Percentiles rank a stretch among this genome's conserved stretches.
Conservation (phyloP, 441 rosid genomes). For the Aleurites moluccanus region DNA sequence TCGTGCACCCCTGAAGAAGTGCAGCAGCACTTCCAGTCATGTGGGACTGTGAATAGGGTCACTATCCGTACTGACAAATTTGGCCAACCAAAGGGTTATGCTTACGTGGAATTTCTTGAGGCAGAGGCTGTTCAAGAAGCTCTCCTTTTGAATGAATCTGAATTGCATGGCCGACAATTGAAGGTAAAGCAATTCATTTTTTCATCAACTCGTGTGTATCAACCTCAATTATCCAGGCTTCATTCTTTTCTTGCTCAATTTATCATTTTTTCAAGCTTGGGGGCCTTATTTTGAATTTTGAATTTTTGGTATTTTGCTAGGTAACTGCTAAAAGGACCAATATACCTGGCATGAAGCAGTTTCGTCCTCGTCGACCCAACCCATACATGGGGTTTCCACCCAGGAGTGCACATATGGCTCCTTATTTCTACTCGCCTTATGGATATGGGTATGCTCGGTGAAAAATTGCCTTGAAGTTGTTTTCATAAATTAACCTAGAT, state of each 20-base stretch:
- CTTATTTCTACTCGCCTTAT: slow-evolving; percentile 48
- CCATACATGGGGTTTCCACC: slow-evolving; percentile 39
- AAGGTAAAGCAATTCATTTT: slow-evolving; percentile 37
- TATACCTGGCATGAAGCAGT: slow-evolving; percentile 73
- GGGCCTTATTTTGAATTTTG: no score
- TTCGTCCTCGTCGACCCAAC: slow-evolving; percentile 48
- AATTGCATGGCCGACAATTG: slow-evolving; percentile 65
- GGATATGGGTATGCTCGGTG: slow-evolving; percentile 55
- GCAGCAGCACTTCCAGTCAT: slow-evolving; percentile 67
- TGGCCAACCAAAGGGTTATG: slow-evolving; percentile 75
- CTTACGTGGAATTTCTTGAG: slow-evolving; percentile 68
- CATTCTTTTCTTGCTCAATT: not conserved
- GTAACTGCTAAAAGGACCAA: slow-evolving; percentile 64
- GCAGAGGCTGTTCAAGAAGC: slow-evolving; percentile 63
- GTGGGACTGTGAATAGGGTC: slow-evolving; percentile 68
- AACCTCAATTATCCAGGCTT: not conserved
- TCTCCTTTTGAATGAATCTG: slow-evolving; percentile 57
- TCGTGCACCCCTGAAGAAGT: slow-evolving; percentile 72
- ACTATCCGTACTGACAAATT: slow-evolving; percentile 64
- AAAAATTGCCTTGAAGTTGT: not conserved
- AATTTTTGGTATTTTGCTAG: slow-evolving; percentile 23
- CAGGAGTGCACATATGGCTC: slow-evolving; percentile 43
- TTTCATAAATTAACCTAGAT: not conserved
- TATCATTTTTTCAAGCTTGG: not conserved
- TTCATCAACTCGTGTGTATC: not conserved